Evolutionary conservation across 2,329 filamentous ascomycete species (phyloP).

Genomic region (Stachybotrys chlorohalonatus): DNA sequence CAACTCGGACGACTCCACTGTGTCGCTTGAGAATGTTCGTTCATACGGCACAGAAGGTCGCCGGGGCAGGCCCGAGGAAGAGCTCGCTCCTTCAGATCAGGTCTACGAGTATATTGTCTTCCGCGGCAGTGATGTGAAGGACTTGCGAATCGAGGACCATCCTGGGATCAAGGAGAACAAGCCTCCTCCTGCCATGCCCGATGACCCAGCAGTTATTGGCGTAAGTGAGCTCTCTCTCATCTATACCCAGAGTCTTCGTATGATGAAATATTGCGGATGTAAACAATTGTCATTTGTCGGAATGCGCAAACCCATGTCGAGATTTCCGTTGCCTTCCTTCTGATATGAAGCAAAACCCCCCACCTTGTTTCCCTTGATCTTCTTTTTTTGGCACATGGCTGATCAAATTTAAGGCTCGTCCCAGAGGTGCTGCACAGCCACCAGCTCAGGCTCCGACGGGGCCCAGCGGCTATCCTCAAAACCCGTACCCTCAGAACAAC

Average conservation of each 20-base stretch:
- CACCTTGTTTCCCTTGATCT: conserved; percentile 7
- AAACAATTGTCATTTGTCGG: conserved; percentile 67
- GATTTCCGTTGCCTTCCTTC: conserved; percentile 99
- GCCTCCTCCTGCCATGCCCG: conserved; percentile 68
- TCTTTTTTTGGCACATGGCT: conserved; percentile 6
- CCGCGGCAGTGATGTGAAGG: conserved; percentile 95
- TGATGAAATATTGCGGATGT: conserved; percentile 99
- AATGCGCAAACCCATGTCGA: conserved; percentile 97
- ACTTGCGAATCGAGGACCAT: conserved; percentile 84
- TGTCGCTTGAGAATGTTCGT: conserved; percentile 91
- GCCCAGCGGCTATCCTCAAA: conserved; percentile 30
- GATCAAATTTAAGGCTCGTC: conserved; percentile 27
- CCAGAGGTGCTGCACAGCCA: conserved; percentile 24
- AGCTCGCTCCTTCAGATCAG: conserved; percentile 75
- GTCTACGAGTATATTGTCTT: conserved; percentile 99
- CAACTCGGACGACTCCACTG: conserved; percentile 93
- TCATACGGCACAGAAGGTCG: conserved; percentile 94
- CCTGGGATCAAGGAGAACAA: conserved; percentile 66
- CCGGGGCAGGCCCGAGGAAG: conserved; percentile 66
- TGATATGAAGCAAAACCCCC: conserved; percentile 45
- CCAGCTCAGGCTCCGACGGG: conserved; percentile 22
- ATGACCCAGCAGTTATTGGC: conserved; percentile 93
- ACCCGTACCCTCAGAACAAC: conserved; percentile 34
- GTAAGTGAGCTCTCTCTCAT: conserved; percentile 54
- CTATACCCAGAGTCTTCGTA: conserved; percentile 25